A percentile compares a stretch with the other conserved stretches of the same genome.
Evolutionary conservation across 371 early-diverging fungal species (phyloP).

Genomic region (Lichtheimia hyalospora): DNA sequence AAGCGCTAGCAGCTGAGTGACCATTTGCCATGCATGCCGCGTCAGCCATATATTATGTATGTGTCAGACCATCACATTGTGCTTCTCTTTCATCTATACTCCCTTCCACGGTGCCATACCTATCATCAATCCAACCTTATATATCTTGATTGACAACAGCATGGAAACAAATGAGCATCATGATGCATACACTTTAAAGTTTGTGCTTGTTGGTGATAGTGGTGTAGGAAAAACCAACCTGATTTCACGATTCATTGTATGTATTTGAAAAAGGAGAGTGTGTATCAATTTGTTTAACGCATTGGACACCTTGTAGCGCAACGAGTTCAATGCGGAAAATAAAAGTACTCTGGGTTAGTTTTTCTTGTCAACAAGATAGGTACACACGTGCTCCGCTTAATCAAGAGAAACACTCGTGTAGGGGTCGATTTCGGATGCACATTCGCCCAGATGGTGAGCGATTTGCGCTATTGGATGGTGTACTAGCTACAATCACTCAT

Average conservation of each 20-base stretch:
- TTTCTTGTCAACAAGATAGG: constrained; percentile 26
- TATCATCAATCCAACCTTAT: too few species aligned
- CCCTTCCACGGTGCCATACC: too few species aligned
- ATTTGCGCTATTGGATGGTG: background rate
- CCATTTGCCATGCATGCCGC: too few species aligned
- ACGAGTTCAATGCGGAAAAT: constrained; percentile 94
- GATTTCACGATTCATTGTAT: constrained; percentile 85
- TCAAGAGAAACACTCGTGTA: background rate
- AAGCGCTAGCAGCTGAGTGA: too few species aligned
- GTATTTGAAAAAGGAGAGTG: constrained; percentile 1
- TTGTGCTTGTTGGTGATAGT: constrained; percentile 46
- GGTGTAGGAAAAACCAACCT: constrained; percentile 89
- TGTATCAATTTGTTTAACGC: background rate
- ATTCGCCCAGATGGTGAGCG: background rate
- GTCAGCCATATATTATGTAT: too few species aligned
- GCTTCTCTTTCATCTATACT: too few species aligned
- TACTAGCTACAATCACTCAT: too few species aligned
- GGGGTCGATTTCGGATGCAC: background rate
- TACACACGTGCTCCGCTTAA: background rate
- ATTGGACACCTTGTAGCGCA: constrained; percentile 24
- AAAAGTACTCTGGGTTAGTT: constrained; percentile 96
- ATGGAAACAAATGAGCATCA: background rate
- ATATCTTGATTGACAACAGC: too few species aligned
- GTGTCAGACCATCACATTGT: too few species aligned
- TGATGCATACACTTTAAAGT: constrained; percentile 60